These are phyloP conservation scores for Skeletonema grethae DNA, from an alignment of 108 stramenopile species.

Conservation along the genomic window DNA sequence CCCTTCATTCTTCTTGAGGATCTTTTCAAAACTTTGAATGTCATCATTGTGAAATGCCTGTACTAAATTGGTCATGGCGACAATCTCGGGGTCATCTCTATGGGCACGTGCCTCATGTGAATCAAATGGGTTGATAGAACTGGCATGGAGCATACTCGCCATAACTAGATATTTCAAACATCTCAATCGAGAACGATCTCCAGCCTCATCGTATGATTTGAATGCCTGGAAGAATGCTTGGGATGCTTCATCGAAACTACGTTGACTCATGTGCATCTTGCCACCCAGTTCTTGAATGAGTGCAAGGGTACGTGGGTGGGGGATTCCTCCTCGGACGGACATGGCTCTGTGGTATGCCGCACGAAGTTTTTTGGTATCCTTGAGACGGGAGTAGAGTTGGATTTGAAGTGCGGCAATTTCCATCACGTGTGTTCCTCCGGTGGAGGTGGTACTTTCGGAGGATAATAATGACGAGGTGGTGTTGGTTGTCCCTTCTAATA, in stretches of 20 bases:
- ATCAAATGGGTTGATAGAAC: constrained; percentile 93
- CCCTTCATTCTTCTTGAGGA: constrained; percentile 78
- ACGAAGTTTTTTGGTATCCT: constrained; percentile 89
- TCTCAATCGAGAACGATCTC: constrained; percentile 81
- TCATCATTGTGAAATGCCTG: constrained; percentile 89
- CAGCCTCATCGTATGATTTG: constrained; percentile 95
- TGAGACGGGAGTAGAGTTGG: constrained; percentile 83
- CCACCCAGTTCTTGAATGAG: constrained; percentile 93
- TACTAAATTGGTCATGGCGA: constrained; percentile 92
- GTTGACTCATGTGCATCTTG: constrained; percentile 89
- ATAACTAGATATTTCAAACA: constrained; percentile 93
- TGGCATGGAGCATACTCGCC: constrained; percentile 90
- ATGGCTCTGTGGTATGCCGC: constrained; percentile 83
- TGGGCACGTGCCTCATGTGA: constrained; percentile 93
- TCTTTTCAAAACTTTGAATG: constrained; percentile 75
- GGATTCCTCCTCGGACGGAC: constrained; percentile 88
- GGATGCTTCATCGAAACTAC: constrained; percentile 78
- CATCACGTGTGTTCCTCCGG: constrained; percentile 77
- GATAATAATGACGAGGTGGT: background rate
- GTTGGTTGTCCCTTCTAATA: constrained; percentile 7
- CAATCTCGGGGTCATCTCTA: constrained; percentile 92
- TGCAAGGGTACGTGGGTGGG: constrained; percentile 90
- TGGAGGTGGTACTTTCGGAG: constrained; percentile 16
- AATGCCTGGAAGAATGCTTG: constrained; percentile 93
- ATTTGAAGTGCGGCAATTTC: constrained; percentile 95